Evolutionary conservation across 148 eudicot species (phyloP).

Genomic region (Amaranthus hypochondriacus): DNA sequence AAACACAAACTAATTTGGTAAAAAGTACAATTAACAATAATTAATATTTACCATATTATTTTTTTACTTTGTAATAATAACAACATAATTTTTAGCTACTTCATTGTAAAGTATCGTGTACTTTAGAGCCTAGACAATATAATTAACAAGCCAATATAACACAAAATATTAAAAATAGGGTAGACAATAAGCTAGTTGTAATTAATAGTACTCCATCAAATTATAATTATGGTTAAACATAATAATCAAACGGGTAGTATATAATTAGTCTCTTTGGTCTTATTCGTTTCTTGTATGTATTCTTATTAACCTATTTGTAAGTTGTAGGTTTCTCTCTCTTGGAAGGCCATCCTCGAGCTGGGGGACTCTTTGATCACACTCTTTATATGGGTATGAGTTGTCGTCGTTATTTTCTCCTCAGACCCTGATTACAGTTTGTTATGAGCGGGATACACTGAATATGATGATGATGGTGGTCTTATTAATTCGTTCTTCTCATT

Average conservation of each 20-base stretch:
- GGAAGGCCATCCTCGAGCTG: too few relatives aligned
- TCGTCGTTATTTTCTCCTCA: too few relatives aligned
- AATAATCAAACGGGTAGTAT: not conserved
- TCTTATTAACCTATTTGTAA: too few relatives aligned
- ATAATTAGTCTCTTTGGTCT: too few relatives aligned
- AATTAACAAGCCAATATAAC: not conserved
- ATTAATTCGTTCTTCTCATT: too few relatives aligned
- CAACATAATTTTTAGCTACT: constrained; percentile 23
- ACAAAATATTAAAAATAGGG: not conserved
- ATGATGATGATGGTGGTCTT: too few relatives aligned
- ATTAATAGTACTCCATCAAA: not conserved
- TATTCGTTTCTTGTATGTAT: too few relatives aligned
- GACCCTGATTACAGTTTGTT: too few relatives aligned
- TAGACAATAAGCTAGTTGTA: not conserved
- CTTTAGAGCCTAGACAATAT: constrained; percentile 17
- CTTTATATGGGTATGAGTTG: too few relatives aligned
- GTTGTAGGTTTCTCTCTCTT: too few relatives aligned
- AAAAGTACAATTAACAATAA: constrained; percentile 7
- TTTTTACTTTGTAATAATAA: constrained; percentile 14
- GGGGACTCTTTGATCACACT: too few relatives aligned
- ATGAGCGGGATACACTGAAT: too few relatives aligned
- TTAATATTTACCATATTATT: not conserved
- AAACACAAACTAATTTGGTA: not conserved
- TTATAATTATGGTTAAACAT: constrained; percentile 9
- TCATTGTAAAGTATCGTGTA: constrained; percentile 10